phyloP scores from a whole-genome alignment of 176 grass and related monocot species.

The Zoysia japonica region DNA sequence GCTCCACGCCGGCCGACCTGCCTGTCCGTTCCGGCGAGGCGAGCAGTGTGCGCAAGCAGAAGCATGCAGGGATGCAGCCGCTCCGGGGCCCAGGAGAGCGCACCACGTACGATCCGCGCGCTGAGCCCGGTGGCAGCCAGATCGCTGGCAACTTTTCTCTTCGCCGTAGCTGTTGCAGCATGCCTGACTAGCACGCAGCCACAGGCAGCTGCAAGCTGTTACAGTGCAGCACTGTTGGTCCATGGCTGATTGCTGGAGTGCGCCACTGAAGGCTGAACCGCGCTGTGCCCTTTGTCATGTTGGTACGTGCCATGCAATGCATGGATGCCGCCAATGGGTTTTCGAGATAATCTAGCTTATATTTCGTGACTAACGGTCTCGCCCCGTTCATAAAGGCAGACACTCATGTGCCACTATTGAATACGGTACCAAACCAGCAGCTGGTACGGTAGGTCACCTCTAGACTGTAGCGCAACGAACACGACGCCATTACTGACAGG shows the following conservation, averaged over 20 bases:
- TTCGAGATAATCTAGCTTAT: neutral
- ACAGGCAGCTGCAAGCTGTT: neutral
- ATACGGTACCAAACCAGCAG: neutral
- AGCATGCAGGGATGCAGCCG: neutral
- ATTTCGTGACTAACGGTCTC: neutral
- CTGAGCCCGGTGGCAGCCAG: neutral
- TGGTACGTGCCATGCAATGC: neutral
- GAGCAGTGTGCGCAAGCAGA: neutral
- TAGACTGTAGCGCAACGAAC: slow-evolving; percentile 19
- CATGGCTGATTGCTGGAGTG: neutral
- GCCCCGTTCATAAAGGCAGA: neutral
- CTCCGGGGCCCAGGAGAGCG: neutral
- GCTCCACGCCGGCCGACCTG: neutral
- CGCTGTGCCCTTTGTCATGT: neutral
- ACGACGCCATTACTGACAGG: slow-evolving; percentile 29
- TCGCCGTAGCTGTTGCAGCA: slow-evolving; percentile 13
- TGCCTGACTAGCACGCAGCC: neutral
- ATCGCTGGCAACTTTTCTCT: slow-evolving; percentile 10
- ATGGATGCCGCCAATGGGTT: neutral
- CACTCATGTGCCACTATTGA: slow-evolving; percentile 44
- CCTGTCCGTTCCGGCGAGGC: neutral
- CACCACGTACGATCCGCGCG: neutral
- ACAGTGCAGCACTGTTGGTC: slow-evolving; percentile 20
- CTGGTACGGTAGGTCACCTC: neutral
- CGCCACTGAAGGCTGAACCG: neutral